phyloP scores from a whole-genome alignment of 805 yeast genomes.

The Candida insectorum region DNA sequence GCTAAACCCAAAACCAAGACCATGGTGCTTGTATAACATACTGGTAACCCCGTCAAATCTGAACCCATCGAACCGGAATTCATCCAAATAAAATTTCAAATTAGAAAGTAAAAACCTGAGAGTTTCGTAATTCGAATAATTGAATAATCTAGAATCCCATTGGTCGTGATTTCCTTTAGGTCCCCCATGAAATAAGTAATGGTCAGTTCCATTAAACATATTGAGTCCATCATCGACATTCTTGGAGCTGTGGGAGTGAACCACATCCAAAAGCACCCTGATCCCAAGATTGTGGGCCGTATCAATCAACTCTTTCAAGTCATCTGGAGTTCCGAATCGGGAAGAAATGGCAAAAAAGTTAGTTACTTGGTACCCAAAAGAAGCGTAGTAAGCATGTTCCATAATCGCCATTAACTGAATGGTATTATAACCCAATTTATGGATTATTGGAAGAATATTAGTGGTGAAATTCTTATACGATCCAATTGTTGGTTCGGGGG shows the following conservation, averaged over 20 bases:
- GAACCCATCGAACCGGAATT: constrained; percentile 88
- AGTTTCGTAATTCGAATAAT: constrained; percentile 89
- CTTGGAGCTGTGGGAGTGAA: constrained; percentile 94
- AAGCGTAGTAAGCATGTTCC: constrained; percentile 98
- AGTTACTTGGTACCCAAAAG: constrained; percentile 96
- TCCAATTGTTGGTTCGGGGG: constrained; percentile 84
- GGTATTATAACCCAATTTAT: constrained; percentile 83
- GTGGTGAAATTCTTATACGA: constrained; percentile 80
- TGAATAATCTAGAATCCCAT: constrained; percentile 96
- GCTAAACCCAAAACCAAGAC: constrained; percentile 83
- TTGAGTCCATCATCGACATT: constrained; percentile 93
- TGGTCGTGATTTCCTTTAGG: constrained; percentile 81
- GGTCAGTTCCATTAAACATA: constrained; percentile 91
- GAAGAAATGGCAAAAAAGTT: constrained; percentile 88
- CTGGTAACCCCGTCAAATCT: constrained; percentile 96
- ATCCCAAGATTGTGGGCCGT: constrained; percentile 88
- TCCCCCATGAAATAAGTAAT: constrained; percentile 93
- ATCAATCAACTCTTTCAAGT: constrained; percentile 84
- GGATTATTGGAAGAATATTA: constrained; percentile 79
- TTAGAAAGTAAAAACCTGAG: constrained; percentile 81
- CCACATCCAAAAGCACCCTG: constrained; percentile 83
- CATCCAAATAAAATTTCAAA: constrained; percentile 78
- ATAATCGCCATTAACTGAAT: constrained; percentile 96
- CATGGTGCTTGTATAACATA: constrained; percentile 90
- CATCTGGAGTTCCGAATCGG: constrained; percentile 94